Conservation (phyloP, 495 filamentous ascomycete genomes). For the Neurospora sp. region DNA sequence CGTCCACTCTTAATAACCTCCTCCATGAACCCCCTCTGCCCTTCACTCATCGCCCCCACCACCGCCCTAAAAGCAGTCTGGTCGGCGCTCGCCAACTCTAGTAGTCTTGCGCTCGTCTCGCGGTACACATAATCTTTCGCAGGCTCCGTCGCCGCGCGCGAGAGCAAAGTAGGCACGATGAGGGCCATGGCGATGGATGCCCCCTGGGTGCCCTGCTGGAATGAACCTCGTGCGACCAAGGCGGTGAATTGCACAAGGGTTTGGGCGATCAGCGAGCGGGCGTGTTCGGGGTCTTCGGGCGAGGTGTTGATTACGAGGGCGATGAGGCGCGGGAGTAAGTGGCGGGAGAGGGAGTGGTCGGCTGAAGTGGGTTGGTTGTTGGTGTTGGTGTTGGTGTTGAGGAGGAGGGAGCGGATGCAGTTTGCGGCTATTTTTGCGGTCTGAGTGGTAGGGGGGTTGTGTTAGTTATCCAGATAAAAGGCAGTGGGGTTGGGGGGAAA, state of each 20-base stretch:
- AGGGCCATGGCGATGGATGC: constrained; percentile 54
- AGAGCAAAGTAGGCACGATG: constrained; percentile 69
- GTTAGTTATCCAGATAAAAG: neutral
- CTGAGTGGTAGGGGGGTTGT: constrained; percentile 24
- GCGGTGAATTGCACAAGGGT: constrained; percentile 62
- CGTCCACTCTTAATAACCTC: constrained; percentile 58
- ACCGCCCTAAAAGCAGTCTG: constrained; percentile 63
- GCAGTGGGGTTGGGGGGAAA: no score
- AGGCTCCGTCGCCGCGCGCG: constrained; percentile 48
- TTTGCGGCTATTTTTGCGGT: constrained; percentile 79
- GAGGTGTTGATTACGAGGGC: constrained; percentile 59
- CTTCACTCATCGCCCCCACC: constrained; percentile 59
- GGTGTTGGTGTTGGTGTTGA: constrained; percentile 44
- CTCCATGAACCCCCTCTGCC: constrained; percentile 70
- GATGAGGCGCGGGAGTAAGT: constrained; percentile 67
- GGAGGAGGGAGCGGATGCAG: constrained; percentile 72
- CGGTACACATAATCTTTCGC: constrained; percentile 38
- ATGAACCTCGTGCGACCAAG: constrained; percentile 36
- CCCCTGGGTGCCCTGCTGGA: neutral
- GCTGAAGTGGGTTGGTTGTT: constrained; percentile 39
- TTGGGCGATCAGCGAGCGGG: constrained; percentile 56
- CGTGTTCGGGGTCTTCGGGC: constrained; percentile 64
- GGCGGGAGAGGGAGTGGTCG: constrained; percentile 62
- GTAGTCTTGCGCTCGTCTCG: constrained; percentile 64
- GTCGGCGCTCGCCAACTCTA: constrained; percentile 72